phyloP scores from a whole-genome alignment of 345 rosid genomes.

The Syzygium grande region DNA sequence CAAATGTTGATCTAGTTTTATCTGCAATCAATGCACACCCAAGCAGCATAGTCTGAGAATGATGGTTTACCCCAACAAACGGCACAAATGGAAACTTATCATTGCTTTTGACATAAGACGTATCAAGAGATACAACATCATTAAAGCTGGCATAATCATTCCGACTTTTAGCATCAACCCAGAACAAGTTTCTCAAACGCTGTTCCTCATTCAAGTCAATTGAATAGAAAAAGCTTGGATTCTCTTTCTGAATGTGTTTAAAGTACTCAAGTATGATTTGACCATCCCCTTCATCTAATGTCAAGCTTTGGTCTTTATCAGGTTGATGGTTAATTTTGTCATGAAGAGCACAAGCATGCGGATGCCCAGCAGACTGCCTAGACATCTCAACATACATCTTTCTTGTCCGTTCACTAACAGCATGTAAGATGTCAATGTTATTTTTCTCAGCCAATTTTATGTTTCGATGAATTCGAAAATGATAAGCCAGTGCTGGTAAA shows the following conservation, averaged over 20 bases:
- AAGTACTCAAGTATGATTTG: constrained; percentile 38
- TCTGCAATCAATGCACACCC: constrained; percentile 53
- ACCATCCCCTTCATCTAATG: constrained; percentile 37
- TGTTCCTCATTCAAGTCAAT: constrained; percentile 51
- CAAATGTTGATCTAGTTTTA: constrained; percentile 33
- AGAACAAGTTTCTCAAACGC: constrained; percentile 39
- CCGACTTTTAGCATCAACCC: constrained; percentile 55
- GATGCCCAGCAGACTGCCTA: constrained; percentile 27
- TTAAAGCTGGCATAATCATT: constrained; percentile 34
- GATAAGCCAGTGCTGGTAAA: constrained; percentile 30
- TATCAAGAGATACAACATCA: constrained; percentile 48
- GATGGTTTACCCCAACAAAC: constrained; percentile 53
- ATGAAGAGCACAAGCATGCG: constrained; percentile 13
- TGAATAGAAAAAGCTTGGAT: constrained; percentile 52
- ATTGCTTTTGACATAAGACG: constrained; percentile 28
- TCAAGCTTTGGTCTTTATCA: constrained; percentile 27
- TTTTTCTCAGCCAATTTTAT: constrained; percentile 18
- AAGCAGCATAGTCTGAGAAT: constrained; percentile 43
- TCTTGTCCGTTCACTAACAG: constrained; percentile 41
- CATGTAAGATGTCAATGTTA: constrained; percentile 26
- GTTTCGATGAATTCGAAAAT: constrained; percentile 16
- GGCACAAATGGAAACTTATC: constrained; percentile 45
- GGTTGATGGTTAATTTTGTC: constrained; percentile 8
- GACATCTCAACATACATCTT: constrained; percentile 50
- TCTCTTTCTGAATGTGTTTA: constrained; percentile 34